Evolutionary conservation across 768 basidiomycete genomes (phyloP).

Genomic region (Trichaptum fuscoviolaceum): DNA sequence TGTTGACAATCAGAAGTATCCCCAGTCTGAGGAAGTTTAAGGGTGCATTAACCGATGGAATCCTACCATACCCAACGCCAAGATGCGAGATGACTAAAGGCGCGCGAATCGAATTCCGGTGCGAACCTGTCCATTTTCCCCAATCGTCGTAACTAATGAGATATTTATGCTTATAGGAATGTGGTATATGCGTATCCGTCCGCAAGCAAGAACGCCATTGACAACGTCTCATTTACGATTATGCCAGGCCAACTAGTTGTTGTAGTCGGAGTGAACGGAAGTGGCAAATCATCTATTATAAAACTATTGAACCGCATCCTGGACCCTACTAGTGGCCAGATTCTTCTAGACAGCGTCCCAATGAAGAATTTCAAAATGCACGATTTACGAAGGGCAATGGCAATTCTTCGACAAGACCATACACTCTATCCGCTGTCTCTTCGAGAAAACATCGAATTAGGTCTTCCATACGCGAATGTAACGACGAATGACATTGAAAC

Average conservation of each 20-base stretch:
- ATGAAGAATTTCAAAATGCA: constrained; percentile 26
- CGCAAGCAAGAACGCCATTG: constrained; percentile 25
- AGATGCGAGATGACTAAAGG: too few relatives aligned
- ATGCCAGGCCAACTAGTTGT: constrained; percentile 43
- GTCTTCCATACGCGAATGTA: constrained; percentile 19
- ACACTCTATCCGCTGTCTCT: constrained; percentile 32
- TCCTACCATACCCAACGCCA: too few relatives aligned
- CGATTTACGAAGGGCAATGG: constrained; percentile 32
- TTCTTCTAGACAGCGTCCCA: constrained; percentile 32
- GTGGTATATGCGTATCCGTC: too few relatives aligned
- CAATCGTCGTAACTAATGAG: too few relatives aligned
- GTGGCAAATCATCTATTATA: constrained; percentile 45
- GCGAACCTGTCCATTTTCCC: too few relatives aligned
- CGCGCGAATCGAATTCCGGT: too few relatives aligned
- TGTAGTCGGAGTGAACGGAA: constrained; percentile 54
- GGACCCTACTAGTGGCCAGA: constrained; percentile 18
- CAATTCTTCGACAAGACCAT: constrained; percentile 38
- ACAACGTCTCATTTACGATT: constrained; percentile 33
- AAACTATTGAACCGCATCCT: constrained; percentile 22
- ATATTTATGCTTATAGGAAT: too few relatives aligned
- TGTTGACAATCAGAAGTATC: too few relatives aligned
- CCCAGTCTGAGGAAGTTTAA: too few relatives aligned
- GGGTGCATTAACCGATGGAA: too few relatives aligned
- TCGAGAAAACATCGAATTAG: constrained; percentile 36
- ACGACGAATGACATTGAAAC: constrained; percentile 17